phyloP scores from a whole-genome alignment of 2,329 filamentous ascomycete genomes.

The Tolypocladium inflatum region DNA sequence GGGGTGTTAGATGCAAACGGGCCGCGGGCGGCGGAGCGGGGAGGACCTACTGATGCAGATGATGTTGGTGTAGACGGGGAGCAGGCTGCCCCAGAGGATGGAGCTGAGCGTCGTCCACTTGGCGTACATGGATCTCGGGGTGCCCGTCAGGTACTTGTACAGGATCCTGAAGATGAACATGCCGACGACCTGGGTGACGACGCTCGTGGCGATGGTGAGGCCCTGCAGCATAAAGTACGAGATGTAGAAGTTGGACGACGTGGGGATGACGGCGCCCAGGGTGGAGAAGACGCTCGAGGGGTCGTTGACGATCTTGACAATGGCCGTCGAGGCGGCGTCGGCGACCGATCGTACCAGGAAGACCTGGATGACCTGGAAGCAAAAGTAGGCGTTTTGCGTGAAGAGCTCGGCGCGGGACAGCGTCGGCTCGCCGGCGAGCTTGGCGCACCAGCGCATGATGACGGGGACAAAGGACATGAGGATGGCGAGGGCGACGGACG shows the following conservation, averaged over 20 bases:
- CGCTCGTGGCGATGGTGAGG: conserved; percentile 62
- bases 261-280: conserved; percentile 65
- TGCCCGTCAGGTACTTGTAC: conserved; percentile 63
- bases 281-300: conserved; percentile 53
- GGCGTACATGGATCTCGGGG: conserved; percentile 67
- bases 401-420: conserved; percentile 74
- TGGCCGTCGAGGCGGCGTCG: conserved; percentile 65
- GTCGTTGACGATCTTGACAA: conserved; percentile 50
- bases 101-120: conserved; percentile 61
- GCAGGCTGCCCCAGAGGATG: conserved; percentile 68
- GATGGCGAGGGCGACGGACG: conserved; percentile 66
- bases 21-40: no score
- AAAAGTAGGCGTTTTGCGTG: conserved; percentile 87
- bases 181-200: conserved; percentile 58
- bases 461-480: conserved; percentile 75
- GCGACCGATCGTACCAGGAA: conserved; percentile 80
- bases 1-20: conserved; percentile 8
- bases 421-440: conserved; percentile 69
- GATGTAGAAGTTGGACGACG: conserved; percentile 88
- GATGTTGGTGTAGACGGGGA: conserved; percentile 67
- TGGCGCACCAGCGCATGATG: conserved; percentile 59
- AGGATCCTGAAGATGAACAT: conserved; percentile 59
- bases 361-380: conserved; percentile 85
- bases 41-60: conserved; percentile 51
- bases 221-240: conserved; percentile 83